Evolutionary conservation across 164 flowering plant species (phyloP), one percentile per base, ranked within the genome.

Genomic region (Tetrastigma voinierianum): DNA sequence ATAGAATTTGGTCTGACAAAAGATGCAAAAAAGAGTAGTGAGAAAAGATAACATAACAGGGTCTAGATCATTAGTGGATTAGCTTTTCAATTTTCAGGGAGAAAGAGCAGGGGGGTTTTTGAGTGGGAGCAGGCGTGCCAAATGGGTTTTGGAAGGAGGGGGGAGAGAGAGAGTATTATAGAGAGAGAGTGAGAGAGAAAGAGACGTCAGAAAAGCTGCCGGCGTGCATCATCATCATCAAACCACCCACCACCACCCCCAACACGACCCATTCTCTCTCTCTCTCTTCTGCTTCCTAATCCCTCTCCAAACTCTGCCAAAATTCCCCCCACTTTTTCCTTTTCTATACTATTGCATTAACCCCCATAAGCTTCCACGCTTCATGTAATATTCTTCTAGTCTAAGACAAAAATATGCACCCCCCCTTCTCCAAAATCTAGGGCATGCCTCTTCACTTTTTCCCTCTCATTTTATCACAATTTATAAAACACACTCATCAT

Each of bases 121-220:
- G 76, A 80, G 90, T 79, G 87, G 87, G 88, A 81, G 82, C 86
- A 87, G 87, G 94, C 94, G 97, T 87, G 92, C 86, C 82, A 66
- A 74, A 64, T 68, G 80, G 74, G 78, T 43, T 71, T 58, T 49
- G 63, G 73, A 67, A 56, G 47, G 66, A 24, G 68, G 46, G 46
- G 73, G 66, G 43, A 67, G 67, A 66, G 67, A 64, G 48, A 69
- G 68, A 65, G 20, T n/a, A n/a, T n/a, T n/a, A n/a, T n/a, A 57
- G 46, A 52, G 79, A 52, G 66, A 65, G 75, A 24, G 51, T 63
- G 57, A 51, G 71, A n/a, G 18, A 19, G 23, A 67, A 43, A 43
- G 54, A 69, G 40, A 32, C 51, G 72, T 68, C 71, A 71, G 78
- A 72, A 86, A 90, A 87, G 93, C 90, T 90, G 91, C 86, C 83